Evolutionary conservation across 2,329 filamentous ascomycete genomes (phyloP), one percentile per base, ranked within the genome.

Genomic region (Cytospora paraplurivora): DNA sequence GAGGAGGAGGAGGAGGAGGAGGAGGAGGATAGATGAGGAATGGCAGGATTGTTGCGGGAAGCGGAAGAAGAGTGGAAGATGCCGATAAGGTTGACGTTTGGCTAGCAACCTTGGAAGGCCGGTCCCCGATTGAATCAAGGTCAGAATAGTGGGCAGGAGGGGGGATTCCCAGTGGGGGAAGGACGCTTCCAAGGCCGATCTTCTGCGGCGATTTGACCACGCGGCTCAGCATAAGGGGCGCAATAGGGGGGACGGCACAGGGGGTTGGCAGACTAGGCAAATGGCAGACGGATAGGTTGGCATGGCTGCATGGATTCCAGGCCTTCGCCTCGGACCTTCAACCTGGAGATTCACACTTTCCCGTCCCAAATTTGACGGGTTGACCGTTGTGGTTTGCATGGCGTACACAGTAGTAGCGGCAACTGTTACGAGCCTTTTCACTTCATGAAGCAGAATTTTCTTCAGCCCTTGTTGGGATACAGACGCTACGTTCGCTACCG

Each of bases 191-290:
- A 61, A 61, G 59, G 51, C 13, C 33, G 35, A 44, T 49, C 53
- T 61, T 52, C 54, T 61, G 59, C 59, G 51, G 59, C 59, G 59
- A 61, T 61, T 53, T 55, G 59, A 44, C 58, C 21, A 33, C 57
- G 50, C 17, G 50, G 50, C 57, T 27, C 57, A 53, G 41, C 49
- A 50, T 33, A 44, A 38, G 47, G 19, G 49, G 32, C 21, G 21
- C n/a, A 17, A 11, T 37, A 49, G 47, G 35, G 32, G 21, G 21
- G n/a, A 10, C 34, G 33, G 17, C 33, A 47, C 37, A 53, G 57
- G 35, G 58, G 41, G 6, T 10, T 54, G 51, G 38, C 27, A 27
- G 27, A 53, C 53, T 47, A 44, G 54, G 59, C 51, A 51, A 51
- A 41, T 61, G 51, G 50, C 49, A 41, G n/a, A 3, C 21, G n/a